Evolutionary conservation across 2,329 filamentous ascomycete species (phyloP).

Genomic region (Oidium heveae): DNA sequence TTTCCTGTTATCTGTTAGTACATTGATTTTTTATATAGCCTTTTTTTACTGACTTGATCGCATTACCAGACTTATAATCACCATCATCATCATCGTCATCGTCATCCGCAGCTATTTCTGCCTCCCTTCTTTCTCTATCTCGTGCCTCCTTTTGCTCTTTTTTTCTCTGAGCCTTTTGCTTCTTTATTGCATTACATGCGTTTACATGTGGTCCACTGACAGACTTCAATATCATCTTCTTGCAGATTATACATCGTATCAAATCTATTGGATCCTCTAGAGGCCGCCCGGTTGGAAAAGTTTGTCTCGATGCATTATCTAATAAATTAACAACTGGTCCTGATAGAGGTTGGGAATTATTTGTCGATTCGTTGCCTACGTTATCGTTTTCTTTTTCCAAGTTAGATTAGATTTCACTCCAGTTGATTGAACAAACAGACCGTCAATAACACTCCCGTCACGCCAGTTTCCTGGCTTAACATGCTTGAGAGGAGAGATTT

Average conservation of each 20-base stretch:
- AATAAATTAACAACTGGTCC: conserved; percentile 38
- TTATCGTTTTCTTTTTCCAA: conserved; percentile 33
- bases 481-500: conserved; percentile 34
- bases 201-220: conserved; percentile 59
- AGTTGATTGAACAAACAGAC: conserved; percentile 17
- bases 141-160: conserved; percentile 15
- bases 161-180: conserved; percentile 13
- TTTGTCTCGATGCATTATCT: conserved; percentile 50
- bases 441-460: conserved; percentile 36
- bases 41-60: conserved; percentile 28
- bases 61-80: conserved; percentile 12
- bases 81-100: conserved; percentile 19
- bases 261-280: conserved; percentile 58
- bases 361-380: conserved; percentile 8
- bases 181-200: conserved; percentile 46
- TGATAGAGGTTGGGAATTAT: conserved; percentile 23
- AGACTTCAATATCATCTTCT: conserved; percentile 57
- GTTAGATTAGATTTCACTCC: no score
- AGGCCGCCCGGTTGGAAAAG: conserved; percentile 59
- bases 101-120: conserved; percentile 9
- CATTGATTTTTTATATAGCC: conserved; percentile 36
- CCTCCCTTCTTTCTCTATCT: conserved; percentile 19
- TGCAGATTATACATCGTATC: conserved; percentile 81
- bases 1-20: conserved; percentile 29
- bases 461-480: conserved; percentile 47